A percentile compares a stretch with the other conserved stretches of the same genome.
Conservation (phyloP, 257 asterid species). For the Cordia subcordata region DNA sequence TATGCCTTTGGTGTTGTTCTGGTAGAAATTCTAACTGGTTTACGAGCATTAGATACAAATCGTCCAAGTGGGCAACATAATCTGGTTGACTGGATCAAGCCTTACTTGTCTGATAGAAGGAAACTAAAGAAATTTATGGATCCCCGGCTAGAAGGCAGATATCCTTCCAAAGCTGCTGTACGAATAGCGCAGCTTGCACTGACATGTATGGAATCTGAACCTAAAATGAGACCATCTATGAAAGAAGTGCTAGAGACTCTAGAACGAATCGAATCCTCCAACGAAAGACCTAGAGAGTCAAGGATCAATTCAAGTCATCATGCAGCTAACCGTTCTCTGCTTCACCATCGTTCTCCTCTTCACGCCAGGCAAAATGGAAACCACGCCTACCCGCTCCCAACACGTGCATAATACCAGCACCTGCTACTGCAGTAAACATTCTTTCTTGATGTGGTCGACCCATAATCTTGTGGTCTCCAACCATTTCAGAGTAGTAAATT, state of each 20-base stretch:
- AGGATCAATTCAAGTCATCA: slow-evolving; percentile 24
- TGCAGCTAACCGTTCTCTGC: slow-evolving; percentile 24
- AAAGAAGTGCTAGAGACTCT: slow-evolving; percentile 49
- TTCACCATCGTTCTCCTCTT: slow-evolving; percentile 47
- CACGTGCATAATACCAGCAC: slow-evolving; percentile 21
- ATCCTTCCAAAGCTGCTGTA: slow-evolving; percentile 52
- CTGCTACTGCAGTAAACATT: not conserved
- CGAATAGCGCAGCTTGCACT: slow-evolving; percentile 55
- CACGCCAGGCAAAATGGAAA: slow-evolving; percentile 36
- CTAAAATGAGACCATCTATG: slow-evolving; percentile 59
- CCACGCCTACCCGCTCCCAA: slow-evolving; percentile 60
- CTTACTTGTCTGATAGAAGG: slow-evolving; percentile 45
- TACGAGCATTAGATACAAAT: slow-evolving; percentile 44
- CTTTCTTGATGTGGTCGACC: not conserved
- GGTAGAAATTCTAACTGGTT: slow-evolving; percentile 66
- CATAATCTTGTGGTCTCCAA: not conserved
- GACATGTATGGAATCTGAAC: slow-evolving; percentile 52
- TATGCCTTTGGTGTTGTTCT: slow-evolving; percentile 67
- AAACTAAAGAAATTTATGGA: slow-evolving; percentile 60
- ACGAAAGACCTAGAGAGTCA: slow-evolving; percentile 39
- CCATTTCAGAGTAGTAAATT: slow-evolving; percentile 5
- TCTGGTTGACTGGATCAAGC: slow-evolving; percentile 68
- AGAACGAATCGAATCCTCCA: slow-evolving; percentile 30
- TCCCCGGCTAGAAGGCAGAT: slow-evolving; percentile 50
- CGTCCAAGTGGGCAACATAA: slow-evolving; percentile 51